Percentiles rank a stretch among this genome's conserved stretches.
Conservation (phyloP, 257 asterid species). For the Salvia rosmarinus region DNA sequence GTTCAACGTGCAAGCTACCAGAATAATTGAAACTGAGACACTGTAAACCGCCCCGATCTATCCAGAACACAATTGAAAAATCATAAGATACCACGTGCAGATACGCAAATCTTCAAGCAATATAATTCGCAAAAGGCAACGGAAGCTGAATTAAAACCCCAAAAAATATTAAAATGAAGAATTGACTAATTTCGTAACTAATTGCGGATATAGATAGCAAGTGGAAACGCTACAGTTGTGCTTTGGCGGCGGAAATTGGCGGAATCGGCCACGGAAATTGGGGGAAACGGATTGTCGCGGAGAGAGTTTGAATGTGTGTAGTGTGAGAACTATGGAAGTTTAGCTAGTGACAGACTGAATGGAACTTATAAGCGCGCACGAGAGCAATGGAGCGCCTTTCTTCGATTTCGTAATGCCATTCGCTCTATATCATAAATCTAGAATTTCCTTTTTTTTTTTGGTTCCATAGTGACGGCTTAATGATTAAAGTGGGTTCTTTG, state of each 20-base stretch:
- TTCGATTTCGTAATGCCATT: slow-evolving; percentile 16
- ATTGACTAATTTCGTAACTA: neutral
- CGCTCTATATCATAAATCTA: too few species aligned
- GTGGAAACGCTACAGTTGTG: slow-evolving; percentile 2
- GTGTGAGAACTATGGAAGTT: slow-evolving; percentile 16
- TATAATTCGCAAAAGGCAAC: neutral
- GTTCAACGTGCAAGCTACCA: slow-evolving; percentile 24
- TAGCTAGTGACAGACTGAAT: slow-evolving; percentile 12
- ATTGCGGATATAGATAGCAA: neutral
- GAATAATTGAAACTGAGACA: neutral
- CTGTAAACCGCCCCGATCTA: slow-evolving; percentile 36
- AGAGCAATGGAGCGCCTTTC: slow-evolving; percentile 13
- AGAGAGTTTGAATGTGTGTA: slow-evolving; percentile 16
- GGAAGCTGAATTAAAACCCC: neutral
- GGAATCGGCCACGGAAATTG: slow-evolving; percentile 26
- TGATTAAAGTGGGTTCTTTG: too few species aligned
- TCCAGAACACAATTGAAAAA: neutral
- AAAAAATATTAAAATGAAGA: neutral
- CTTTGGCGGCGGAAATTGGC: slow-evolving; percentile 25
- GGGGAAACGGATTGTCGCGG: slow-evolving; percentile 25
- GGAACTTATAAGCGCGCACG: neutral
- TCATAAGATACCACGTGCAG: neutral
- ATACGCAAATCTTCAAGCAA: neutral
- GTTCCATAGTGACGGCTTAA: too few species aligned
- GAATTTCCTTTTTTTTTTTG: too few species aligned